These are phyloP conservation scores for Sphaerulina musiva DNA, from an alignment of 2,329 filamentous ascomycete species.

Conservation along the genomic window DNA sequence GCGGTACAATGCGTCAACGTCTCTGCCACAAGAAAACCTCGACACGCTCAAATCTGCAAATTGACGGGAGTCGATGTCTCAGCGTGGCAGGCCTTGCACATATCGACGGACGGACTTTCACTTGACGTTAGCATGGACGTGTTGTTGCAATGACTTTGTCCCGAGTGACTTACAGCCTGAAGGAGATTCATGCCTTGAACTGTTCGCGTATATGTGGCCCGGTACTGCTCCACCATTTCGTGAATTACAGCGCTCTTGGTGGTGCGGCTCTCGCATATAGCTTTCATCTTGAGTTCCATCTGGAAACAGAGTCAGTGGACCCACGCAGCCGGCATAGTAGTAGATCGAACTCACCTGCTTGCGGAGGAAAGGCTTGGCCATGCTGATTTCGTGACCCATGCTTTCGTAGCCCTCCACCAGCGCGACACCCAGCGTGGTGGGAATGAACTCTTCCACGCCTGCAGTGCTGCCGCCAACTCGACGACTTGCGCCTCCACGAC, in stretches of 20 bases:
- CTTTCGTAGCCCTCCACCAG: conserved; percentile 91
- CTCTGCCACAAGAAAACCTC: background rate
- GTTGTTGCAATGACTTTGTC: conserved; percentile 1
- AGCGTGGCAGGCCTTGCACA: conserved; percentile 3
- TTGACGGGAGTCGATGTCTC: background rate
- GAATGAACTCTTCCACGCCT: conserved; percentile 77
- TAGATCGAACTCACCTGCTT: conserved; percentile 58
- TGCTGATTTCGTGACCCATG: conserved; percentile 84
- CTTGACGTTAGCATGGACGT: conserved; percentile 3
- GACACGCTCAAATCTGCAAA: background rate
- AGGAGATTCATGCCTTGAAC: conserved; percentile 63
- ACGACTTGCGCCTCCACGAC: conserved; percentile 45
- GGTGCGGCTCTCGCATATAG: conserved; percentile 82
- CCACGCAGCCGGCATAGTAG: conserved; percentile 5
- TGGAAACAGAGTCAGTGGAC: conserved; percentile 21
- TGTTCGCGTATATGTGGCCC: conserved; percentile 76
- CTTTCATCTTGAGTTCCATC: conserved; percentile 96
- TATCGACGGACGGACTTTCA: conserved; percentile 6
- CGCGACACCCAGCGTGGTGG: conserved; percentile 82
- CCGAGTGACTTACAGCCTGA: conserved; percentile 43
- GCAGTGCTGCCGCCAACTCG: conserved; percentile 43
- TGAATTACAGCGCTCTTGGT: conserved; percentile 68
- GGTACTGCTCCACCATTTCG: conserved; percentile 81
- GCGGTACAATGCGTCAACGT: background rate
- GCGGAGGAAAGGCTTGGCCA: conserved; percentile 90